Evolutionary conservation across 1,139 yeast species (phyloP).

Genomic region (Hansenula sp.): DNA sequence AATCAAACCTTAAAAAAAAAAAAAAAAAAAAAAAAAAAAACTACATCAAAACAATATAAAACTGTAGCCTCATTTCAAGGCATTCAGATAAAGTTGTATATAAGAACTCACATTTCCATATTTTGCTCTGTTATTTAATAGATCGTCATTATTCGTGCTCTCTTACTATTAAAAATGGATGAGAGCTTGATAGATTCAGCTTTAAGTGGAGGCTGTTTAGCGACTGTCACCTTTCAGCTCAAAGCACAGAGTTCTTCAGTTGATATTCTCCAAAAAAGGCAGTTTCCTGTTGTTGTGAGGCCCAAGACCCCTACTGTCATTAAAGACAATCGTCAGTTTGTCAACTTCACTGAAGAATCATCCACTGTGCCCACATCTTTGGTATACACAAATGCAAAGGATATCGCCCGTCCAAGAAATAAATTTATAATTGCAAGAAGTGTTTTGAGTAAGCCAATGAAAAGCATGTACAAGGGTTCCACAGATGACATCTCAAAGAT

Average conservation of each 20-base stretch:
- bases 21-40: too few relatives aligned
- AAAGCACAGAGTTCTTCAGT: too few relatives aligned
- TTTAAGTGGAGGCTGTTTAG: not conserved
- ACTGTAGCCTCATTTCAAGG: too few relatives aligned
- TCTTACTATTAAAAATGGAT: not conserved
- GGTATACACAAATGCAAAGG: conserved; percentile 1
- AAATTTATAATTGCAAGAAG: conserved; percentile 16
- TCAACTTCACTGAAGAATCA: not conserved
- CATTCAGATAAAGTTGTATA: too few relatives aligned
- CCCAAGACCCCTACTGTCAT: not conserved
- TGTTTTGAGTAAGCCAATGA: conserved; percentile 9
- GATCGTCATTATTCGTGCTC: too few relatives aligned
- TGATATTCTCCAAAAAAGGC: not conserved
- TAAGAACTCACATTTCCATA: too few relatives aligned
- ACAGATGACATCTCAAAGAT: conserved; percentile 13
- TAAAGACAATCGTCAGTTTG: not conserved
- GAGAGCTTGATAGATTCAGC: not conserved
- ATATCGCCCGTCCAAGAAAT: conserved; percentile 15
- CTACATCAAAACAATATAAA: too few relatives aligned
- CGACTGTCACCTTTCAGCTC: not conserved
- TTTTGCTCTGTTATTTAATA: too few relatives aligned
- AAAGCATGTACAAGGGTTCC: not conserved
- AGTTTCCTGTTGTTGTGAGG: not conserved
- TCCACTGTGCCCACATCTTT: not conserved
- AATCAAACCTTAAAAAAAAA: too few relatives aligned